These are phyloP conservation scores for Alternaria dauci DNA, from an alignment of 2,329 filamentous ascomycete genomes.

Conservation along the genomic window DNA sequence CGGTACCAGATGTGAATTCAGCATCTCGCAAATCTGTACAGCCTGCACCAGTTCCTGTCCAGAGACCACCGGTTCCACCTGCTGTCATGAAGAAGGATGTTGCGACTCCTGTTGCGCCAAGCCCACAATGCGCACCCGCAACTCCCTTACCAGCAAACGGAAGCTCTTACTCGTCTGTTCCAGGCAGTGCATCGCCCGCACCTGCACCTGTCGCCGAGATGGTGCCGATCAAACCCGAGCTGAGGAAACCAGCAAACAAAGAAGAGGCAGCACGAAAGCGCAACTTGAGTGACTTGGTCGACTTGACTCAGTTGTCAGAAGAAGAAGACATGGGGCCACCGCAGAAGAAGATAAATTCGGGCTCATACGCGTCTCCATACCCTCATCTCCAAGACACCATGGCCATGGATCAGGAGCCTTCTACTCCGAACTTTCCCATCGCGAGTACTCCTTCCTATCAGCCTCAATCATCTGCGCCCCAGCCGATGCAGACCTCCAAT, in stretches of 20 bases:
- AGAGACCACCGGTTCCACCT: constrained; percentile 28
- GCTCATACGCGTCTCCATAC: constrained; percentile 19
- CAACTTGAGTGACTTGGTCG: constrained; percentile 62
- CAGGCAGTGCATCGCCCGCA: constrained; percentile 21
- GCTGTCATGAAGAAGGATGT: constrained; percentile 34
- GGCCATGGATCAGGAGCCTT: constrained; percentile 22
- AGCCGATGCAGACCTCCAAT: constrained; percentile 13
- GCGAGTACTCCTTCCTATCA: constrained; percentile 21
- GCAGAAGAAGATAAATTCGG: constrained; percentile 41
- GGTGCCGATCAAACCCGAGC: constrained; percentile 37
- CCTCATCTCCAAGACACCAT: constrained; percentile 19
- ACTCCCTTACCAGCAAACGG: constrained; percentile 23
- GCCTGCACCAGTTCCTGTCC: constrained; percentile 16
- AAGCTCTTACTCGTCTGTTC: constrained; percentile 25
- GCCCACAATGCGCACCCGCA: constrained; percentile 24
- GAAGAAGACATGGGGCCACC: constrained; percentile 52
- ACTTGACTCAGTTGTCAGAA: constrained; percentile 60
- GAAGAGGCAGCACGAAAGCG: constrained; percentile 65
- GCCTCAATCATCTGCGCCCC: constrained; percentile 17
- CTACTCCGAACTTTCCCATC: constrained; percentile 35
- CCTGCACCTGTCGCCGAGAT: constrained; percentile 44
- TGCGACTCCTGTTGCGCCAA: constrained; percentile 27
- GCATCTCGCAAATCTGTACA: constrained; percentile 30
- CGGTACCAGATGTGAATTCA: constrained; percentile 55
- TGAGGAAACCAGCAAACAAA: constrained; percentile 56